Base-by-base conservation (phyloP, 2,329 filamentous ascomycete genomes). In the Phoma sp. region DNA sequence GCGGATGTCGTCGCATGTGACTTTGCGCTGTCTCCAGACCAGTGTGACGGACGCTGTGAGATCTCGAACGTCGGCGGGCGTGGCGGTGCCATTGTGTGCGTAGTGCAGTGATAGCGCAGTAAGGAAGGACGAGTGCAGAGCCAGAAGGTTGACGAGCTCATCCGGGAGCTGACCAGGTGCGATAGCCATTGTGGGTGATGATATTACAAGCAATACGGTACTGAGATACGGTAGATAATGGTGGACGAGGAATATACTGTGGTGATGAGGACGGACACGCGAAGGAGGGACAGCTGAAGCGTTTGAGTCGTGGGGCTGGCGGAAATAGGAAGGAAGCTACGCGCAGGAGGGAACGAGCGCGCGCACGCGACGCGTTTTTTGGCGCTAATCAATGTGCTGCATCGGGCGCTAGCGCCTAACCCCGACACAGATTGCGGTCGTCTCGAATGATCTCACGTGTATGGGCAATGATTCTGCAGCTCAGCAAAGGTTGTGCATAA, bases 31-130 rank as follows among this genome's bases (percentile, higher is more conserved):
- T 51, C 76, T 76, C 76, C 80, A 81, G 40, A 75, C 73, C 29
- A 76, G 70, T 6, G 79, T 76, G 39, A 79, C 69, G 7, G 75
- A 73, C 22, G 74, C 69, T 21, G 76, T 71, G 27, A 82, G 60
- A 21, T 69, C 64, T 22, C 70, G 62, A 21, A 81, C 64, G 53
- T 81, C 73, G 48, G 77, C 73, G n/a, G 80, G 74, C 15, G 76
- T 71, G 6, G 77, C 72, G 12, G 75, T 76, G 41, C 78, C 79
- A 53, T 81, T 80, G 63, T 82, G 80, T 19, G 81, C 77, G 58
- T 78, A 80, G 61, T 82, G 78, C 25, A 82, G 69, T 6, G 79
- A 78, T 12, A 82, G 70, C n/a, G 80, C 77, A 15, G 76, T 78
- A 17, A 83, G 74, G 60, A 83, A 81, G 32, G 80, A 78, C 8